Percentiles rank a stretch among this genome's conserved stretches.
Conservation (phyloP, 2,329 filamentous ascomycete species). For the Aspergillus terreus region DNA sequence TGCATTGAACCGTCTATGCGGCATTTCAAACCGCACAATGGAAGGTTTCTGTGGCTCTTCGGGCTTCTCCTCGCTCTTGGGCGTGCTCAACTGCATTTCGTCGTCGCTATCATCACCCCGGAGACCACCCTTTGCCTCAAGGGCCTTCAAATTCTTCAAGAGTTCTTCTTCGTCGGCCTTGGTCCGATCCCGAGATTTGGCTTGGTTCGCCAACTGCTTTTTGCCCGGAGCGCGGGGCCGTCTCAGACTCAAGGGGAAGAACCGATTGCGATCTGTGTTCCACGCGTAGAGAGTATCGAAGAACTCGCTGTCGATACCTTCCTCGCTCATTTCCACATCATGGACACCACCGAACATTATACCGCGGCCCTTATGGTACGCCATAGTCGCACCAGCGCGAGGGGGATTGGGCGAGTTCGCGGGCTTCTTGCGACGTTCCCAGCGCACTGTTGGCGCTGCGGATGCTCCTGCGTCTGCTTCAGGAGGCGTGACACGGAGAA, state of each 20-base stretch:
- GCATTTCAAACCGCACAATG: constrained; percentile 72
- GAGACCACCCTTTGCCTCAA: constrained; percentile 70
- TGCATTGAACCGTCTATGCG: constrained; percentile 86
- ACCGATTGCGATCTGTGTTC: constrained; percentile 93
- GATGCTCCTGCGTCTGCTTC: constrained; percentile 62
- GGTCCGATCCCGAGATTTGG: constrained; percentile 61
- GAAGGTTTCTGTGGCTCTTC: constrained; percentile 54
- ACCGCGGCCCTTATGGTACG: constrained; percentile 86
- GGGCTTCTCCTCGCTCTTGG: constrained; percentile 54
- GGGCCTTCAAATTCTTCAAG: constrained; percentile 75
- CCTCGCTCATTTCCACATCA: constrained; percentile 85
- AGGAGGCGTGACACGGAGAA: constrained; percentile 74
- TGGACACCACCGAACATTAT: constrained; percentile 94
- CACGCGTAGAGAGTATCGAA: constrained; percentile 89
- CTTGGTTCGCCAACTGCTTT: constrained; percentile 48
- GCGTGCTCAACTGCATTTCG: constrained; percentile 37
- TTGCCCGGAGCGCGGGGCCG: constrained; percentile 68
- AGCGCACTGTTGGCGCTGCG: constrained; percentile 69
- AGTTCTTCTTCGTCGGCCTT: constrained; percentile 92
- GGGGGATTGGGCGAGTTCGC: constrained; percentile 81
- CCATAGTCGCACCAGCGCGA: constrained; percentile 88
- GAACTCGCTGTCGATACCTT: constrained; percentile 95
- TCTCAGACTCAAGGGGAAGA: constrained; percentile 77
- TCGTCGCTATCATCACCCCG: constrained; percentile 48
- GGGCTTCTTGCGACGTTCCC: constrained; percentile 91